Evolutionary conservation across 495 filamentous ascomycete species (phyloP).

Genomic region (Hypoxylon trugodes): DNA sequence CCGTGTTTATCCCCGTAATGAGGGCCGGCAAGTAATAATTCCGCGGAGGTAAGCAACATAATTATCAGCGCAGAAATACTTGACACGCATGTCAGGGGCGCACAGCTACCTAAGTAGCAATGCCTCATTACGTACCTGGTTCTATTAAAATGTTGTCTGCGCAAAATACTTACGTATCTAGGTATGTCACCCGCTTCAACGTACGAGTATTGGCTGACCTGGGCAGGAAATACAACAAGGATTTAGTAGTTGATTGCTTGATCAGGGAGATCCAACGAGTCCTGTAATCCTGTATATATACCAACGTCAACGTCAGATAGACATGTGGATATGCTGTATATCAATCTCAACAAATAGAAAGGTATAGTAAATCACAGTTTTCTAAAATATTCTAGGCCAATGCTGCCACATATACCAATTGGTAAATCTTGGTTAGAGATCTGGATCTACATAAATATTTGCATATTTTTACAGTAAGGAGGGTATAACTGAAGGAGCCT

Average conservation of each 20-base stretch:
- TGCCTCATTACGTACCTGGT: too few species aligned
- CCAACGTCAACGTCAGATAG: neutral
- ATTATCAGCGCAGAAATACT: too few species aligned
- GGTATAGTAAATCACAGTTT: neutral
- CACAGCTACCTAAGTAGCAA: too few species aligned
- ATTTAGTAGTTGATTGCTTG: neutral
- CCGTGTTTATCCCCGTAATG: neutral
- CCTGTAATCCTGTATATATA: slow-evolving; percentile 1
- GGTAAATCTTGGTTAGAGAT: slow-evolving; percentile 36
- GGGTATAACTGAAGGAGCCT: slow-evolving; percentile 5
- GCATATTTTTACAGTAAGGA: slow-evolving; percentile 23
- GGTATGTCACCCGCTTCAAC: neutral
- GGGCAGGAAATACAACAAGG: neutral
- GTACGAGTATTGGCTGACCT: neutral
- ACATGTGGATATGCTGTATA: too few species aligned
- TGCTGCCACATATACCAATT: neutral
- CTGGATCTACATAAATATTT: slow-evolving; percentile 32
- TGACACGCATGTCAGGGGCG: too few species aligned
- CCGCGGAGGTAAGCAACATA: neutral
- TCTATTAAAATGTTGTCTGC: too few species aligned
- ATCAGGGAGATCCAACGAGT: neutral
- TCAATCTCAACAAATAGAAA: neutral
- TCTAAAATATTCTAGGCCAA: neutral
- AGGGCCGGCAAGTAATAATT: neutral
- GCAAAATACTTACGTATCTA: neutral